Percentiles rank a stretch among this genome's conserved stretches.
These are phyloP conservation scores for Debaryomyces udenii DNA, from an alignment of 1,139 yeast genomes.

Conservation along the genomic window DNA sequence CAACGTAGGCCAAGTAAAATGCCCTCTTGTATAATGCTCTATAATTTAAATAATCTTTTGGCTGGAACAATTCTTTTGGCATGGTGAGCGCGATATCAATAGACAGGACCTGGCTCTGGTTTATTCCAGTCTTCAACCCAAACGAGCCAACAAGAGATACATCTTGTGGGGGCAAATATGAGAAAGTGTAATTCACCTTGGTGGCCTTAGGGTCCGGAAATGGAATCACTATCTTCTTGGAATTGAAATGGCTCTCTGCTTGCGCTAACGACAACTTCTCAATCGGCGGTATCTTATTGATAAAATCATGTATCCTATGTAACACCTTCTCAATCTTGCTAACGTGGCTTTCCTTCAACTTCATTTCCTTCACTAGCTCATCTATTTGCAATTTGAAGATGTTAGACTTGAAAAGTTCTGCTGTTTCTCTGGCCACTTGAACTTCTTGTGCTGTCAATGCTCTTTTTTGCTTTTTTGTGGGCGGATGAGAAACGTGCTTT, in stretches of 20 bases:
- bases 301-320: slow-evolving; percentile 71
- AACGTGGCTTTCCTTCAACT: slow-evolving; percentile 69
- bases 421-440: slow-evolving; percentile 90
- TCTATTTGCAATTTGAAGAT: slow-evolving; percentile 94
- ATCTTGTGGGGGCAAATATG: slow-evolving; percentile 71
- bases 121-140: slow-evolving; percentile 79
- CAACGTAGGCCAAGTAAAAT: slow-evolving; percentile 78
- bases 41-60: slow-evolving; percentile 88
- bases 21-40: slow-evolving; percentile 89
- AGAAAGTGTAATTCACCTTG: slow-evolving; percentile 67
- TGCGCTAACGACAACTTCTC: slow-evolving; percentile 55
- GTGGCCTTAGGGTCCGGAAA: slow-evolving; percentile 89
- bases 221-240: slow-evolving; percentile 65
- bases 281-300: slow-evolving; percentile 63
- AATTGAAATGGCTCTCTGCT: slow-evolving; percentile 50
- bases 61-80: slow-evolving; percentile 75
- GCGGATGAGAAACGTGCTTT: slow-evolving; percentile 16
- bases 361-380: slow-evolving; percentile 79
- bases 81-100: slow-evolving; percentile 81
- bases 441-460: slow-evolving; percentile 78
- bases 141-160: slow-evolving; percentile 86
- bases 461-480: slow-evolving; percentile 41
- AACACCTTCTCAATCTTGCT: slow-evolving; percentile 73
- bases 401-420: slow-evolving; percentile 90
- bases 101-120: slow-evolving; percentile 51